Evolutionary conservation across 176 grass and related monocot genomes (phyloP).

Genomic region (Stipa capillata): DNA sequence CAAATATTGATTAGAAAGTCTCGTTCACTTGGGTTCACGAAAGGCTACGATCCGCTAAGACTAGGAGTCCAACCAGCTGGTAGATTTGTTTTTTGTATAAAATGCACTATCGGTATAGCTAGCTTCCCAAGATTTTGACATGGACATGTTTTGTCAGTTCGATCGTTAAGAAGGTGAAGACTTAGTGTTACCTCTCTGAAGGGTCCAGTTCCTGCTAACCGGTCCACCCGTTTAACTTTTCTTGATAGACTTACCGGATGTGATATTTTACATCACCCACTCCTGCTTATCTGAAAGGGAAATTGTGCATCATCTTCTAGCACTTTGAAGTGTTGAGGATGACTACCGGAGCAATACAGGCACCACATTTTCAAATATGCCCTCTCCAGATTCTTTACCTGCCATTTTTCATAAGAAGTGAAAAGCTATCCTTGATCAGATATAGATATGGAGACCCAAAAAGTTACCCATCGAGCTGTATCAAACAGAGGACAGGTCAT

Average conservation of each 20-base stretch:
- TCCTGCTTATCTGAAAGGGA: constrained; percentile 30
- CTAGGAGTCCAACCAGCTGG: background rate
- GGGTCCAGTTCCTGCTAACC: background rate
- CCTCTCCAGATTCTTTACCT: constrained; percentile 57
- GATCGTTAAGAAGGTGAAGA: background rate
- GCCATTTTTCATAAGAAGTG: constrained; percentile 32
- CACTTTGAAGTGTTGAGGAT: constrained; percentile 67
- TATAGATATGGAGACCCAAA: background rate
- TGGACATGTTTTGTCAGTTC: background rate
- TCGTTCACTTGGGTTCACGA: background rate
- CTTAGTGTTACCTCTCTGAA: background rate
- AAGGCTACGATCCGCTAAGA: background rate
- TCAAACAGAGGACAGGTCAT: constrained; percentile 79
- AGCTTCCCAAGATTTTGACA: background rate
- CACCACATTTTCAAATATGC: constrained; percentile 85
- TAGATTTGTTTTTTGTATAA: background rate
- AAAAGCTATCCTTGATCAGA: background rate
- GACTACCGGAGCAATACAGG: constrained; percentile 42
- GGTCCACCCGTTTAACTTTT: background rate
- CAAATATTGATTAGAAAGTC: background rate
- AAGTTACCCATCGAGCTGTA: constrained; percentile 66
- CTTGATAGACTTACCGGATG: constrained; percentile 4
- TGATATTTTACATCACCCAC: background rate
- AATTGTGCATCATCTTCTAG: constrained; percentile 48
- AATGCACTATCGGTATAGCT: background rate